Base-by-base conservation (phyloP, 2,329 filamentous ascomycete species). In the Dothideomycetes sp. region DNA sequence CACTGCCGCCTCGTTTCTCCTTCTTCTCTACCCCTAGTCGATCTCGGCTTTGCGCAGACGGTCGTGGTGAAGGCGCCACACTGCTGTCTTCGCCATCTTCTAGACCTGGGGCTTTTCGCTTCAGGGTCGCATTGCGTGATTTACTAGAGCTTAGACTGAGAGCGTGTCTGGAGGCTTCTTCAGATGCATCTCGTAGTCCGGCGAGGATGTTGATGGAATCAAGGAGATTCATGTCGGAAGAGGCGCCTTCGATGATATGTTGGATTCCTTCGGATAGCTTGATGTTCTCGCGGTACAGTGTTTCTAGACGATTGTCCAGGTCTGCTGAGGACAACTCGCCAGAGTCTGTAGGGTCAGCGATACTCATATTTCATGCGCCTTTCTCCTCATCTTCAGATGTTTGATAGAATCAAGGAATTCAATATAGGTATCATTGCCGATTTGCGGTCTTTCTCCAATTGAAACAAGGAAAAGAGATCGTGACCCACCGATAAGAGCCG, bases 201-300 rank as follows among this genome's bases (percentile, higher is more conserved):
- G 61, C 57, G 10, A 71, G 57, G n/a, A 70, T 60, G 14, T 61
- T 60, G 40, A 70, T 57, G 40, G 60, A 59, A 38, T 63, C 61
- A 18, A 61, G 49, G 5, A 61, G 50, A 36, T 63, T 62, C 51
- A 63, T 65, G 36, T 58, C 57, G 40, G 59, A 57, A 17, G 62
- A 59, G 34, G 62, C 59, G 33, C 64, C 62, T 41, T 64, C 60
- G 33, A 67, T 55, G 22, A 65, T 57, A 36, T 62, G 57, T 32
- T 59, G 49, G 29, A 67, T 61, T 44, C 68, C 62, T 43, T 70
- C 65, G 48, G 54, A 58, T 14, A 69, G 52, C 39, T 65, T 66
- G 47, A 70, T 61, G 42, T 69, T 67, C 31, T 68, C 65, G 27
- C 68, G 63, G 32, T 68, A 61, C 12, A 62, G 55, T 27, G 61